Percentiles rank a stretch among this genome's conserved stretches.
These are phyloP conservation scores for Metschnikowia similis DNA, from an alignment of 805 yeast species.

Conservation along the genomic window DNA sequence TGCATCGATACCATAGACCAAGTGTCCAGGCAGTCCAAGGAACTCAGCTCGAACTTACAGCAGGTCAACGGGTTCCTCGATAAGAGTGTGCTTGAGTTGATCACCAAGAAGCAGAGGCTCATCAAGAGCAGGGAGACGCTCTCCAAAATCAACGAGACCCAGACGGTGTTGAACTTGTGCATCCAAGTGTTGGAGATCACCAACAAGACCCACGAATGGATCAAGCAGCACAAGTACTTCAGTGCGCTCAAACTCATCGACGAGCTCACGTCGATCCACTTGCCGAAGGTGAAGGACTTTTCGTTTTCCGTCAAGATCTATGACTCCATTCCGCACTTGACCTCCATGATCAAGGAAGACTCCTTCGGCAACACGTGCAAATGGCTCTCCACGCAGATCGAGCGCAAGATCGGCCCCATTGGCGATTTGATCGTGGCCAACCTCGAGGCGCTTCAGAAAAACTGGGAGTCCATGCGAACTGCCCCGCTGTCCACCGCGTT, in stretches of 20 bases:
- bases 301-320: conserved; percentile 72
- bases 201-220: conserved; percentile 78
- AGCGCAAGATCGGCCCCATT: conserved; percentile 53
- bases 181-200: conserved; percentile 81
- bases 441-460: conserved; percentile 50
- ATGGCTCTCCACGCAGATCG: conserved; percentile 59
- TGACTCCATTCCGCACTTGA: conserved; percentile 71
- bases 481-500: conserved; percentile 38
- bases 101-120: conserved; percentile 55
- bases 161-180: conserved; percentile 63
- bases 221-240: conserved; percentile 70
- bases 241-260: conserved; percentile 82
- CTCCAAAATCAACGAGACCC: conserved; percentile 67
- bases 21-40: conserved; percentile 55
- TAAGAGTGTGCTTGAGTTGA: conserved; percentile 62
- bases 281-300: conserved; percentile 67
- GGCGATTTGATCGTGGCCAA: conserved; percentile 57
- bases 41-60: conserved; percentile 51
- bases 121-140: conserved; percentile 61
- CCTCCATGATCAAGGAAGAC: conserved; percentile 68
- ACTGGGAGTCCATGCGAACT: conserved; percentile 52
- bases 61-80: conserved; percentile 56
- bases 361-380: conserved; percentile 61
- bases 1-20: conserved; percentile 62
- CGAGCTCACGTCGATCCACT: conserved; percentile 62